Evolutionary conservation across 2,329 filamentous ascomycete species (phyloP), one percentile per base, ranked within the genome.

Genomic region (Calonectria honghensis): DNA sequence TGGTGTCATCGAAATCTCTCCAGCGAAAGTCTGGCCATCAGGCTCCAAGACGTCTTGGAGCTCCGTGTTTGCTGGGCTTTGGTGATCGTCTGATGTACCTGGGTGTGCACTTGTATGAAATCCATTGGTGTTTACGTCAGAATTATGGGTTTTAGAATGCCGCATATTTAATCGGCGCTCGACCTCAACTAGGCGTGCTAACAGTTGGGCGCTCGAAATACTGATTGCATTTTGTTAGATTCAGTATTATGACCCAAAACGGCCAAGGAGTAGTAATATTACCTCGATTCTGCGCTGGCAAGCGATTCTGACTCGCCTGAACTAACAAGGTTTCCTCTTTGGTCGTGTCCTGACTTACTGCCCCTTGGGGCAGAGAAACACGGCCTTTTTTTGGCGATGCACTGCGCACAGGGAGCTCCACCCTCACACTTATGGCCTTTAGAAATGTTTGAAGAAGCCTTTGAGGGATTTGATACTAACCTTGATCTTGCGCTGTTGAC

Each of bases 401-500:
- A 78, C 68, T 70, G 75, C 2, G 64, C 65, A 14, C 76, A 78
- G 13, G 76, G 76, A 31, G 77, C 76, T 32, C 75, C 76, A 13
- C 75, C 76, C 10, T 78, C 75, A 41, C 76, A 78, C 76, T 77
- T 27, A 31, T 18, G 4, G 35, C 18, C 48, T 18, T 24, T 31
- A 59, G 50, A 16, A 29, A 35, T 9, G 6, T 18, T 10, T 6
- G 5, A 31, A 16, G 14, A 18, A 6, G 6, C 5, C 16, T 41
- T 39, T 1, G 2, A 16, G 13, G 29, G 16, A 27, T 51, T 11
- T 1, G 7, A 16, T 27, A 70, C 73, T 24, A 6, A 78, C 75
- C 75, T 78, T 78, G 45, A 78, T 77, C 13, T 76, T 78, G 16
- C 76, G 70, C 50, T 76, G 73, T 50, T 78, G 75, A 29, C 76